Percentiles rank a stretch among this genome's conserved stretches.
Evolutionary conservation across 2,329 filamentous ascomycete genomes (phyloP).

Genomic region (Alternaria triticimaculans): DNA sequence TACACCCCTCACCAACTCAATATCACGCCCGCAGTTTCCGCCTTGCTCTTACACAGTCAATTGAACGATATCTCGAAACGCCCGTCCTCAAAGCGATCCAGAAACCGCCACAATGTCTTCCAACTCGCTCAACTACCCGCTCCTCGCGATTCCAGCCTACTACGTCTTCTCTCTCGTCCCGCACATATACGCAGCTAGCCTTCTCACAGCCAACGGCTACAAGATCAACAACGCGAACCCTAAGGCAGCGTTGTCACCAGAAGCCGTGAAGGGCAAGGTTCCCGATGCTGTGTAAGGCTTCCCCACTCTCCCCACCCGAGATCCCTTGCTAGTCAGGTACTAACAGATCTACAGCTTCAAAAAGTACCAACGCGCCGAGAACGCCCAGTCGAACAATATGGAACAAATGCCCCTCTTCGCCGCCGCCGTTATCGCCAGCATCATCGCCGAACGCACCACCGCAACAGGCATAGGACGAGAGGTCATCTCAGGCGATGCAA

Average conservation of each 20-base stretch:
- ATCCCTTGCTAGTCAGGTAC: too few relatives aligned
- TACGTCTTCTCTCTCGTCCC: constrained; percentile 32
- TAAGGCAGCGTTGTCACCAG: constrained; percentile 28
- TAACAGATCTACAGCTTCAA: constrained; percentile 17
- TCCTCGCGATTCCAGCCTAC: constrained; percentile 37
- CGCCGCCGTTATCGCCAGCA: constrained; percentile 28
- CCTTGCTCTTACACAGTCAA: background rate
- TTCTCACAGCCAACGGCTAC: constrained; percentile 27
- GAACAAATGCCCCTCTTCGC: constrained; percentile 38
- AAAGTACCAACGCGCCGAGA: constrained; percentile 38
- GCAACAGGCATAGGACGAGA: constrained; percentile 18
- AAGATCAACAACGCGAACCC: constrained; percentile 36
- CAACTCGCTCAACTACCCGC: constrained; percentile 30
- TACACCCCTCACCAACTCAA: background rate
- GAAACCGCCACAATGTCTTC: constrained; percentile 21
- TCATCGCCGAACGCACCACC: constrained; percentile 32
- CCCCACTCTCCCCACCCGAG: background rate
- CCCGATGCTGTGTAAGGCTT: constrained; percentile 26
- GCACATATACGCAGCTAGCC: constrained; percentile 23
- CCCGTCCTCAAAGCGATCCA: background rate
- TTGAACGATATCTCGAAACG: background rate
- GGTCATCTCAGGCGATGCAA: constrained; percentile 19
- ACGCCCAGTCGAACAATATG: constrained; percentile 31
- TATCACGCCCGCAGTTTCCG: background rate
- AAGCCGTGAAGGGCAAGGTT: constrained; percentile 32